These are phyloP conservation scores for Moricandia arvensis DNA, from an alignment of 345 rosid species.

Conservation along the genomic window DNA sequence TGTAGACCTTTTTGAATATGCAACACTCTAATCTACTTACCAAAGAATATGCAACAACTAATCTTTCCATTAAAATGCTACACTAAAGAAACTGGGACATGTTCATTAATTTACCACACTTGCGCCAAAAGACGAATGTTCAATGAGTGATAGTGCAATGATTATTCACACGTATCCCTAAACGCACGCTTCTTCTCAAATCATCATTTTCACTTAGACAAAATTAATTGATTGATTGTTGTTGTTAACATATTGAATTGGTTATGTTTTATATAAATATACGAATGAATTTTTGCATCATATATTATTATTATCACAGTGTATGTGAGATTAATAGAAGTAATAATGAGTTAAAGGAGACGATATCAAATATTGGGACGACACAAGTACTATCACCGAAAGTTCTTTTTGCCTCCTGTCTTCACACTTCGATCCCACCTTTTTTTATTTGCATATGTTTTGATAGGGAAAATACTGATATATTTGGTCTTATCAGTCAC, in stretches of 20 bases:
- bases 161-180: conserved; percentile 37
- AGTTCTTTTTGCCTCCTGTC: conserved; percentile 17
- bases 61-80: background rate
- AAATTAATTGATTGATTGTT: background rate
- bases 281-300: conserved; percentile 12
- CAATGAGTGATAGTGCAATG: conserved; percentile 37
- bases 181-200: conserved; percentile 40
- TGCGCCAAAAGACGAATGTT: conserved; percentile 19
- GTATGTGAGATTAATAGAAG: conserved; percentile 8
- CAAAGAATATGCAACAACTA: background rate
- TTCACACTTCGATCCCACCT: conserved; percentile 19
- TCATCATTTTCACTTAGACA: conserved; percentile 18
- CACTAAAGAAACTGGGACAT: background rate
- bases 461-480: background rate
- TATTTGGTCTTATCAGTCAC: background rate
- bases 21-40: background rate
- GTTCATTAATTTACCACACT: conserved; percentile 7
- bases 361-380: conserved; percentile 15
- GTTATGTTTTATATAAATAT: background rate
- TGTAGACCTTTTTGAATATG: too few species aligned
- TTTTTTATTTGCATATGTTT: background rate
- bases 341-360: conserved; percentile 21
- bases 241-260: background rate
- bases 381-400: conserved; percentile 37
- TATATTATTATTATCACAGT: background rate